Percentiles rank a stretch among this genome's conserved stretches.
Evolutionary conservation across 2,329 filamentous ascomycete species (phyloP).

Genomic region (Emmonsia crescens): DNA sequence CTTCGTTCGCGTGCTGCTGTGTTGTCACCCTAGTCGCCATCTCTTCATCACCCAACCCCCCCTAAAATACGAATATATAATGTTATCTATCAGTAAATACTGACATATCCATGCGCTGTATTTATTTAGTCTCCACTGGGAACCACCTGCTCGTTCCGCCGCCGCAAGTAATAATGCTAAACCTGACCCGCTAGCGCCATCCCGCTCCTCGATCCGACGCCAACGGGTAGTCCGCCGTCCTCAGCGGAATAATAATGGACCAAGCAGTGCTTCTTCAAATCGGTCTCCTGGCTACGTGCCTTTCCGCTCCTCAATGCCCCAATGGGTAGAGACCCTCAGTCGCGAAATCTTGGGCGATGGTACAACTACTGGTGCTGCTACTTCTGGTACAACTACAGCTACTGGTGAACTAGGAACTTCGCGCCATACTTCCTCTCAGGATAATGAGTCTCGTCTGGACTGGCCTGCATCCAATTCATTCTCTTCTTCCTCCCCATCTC

Average conservation of each 20-base stretch:
- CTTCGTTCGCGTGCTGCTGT: conserved; percentile 6
- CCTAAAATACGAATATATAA: not conserved
- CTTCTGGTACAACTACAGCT: not conserved
- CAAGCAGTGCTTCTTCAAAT: conserved; percentile 15
- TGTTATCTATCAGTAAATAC: not conserved
- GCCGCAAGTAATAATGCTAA: conserved; percentile 34
- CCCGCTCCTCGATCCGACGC: conserved; percentile 50
- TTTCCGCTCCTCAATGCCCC: conserved; percentile 21
- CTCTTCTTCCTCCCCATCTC: conserved; percentile 17
- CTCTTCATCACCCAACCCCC: not conserved
- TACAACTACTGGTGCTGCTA: not conserved
- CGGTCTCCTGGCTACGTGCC: conserved; percentile 18
- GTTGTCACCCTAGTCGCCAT: not conserved
- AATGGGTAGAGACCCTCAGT: conserved; percentile 19
- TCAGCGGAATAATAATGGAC: not conserved
- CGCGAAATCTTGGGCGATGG: conserved; percentile 19
- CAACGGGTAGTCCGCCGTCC: conserved; percentile 20
- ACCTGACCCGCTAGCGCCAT: conserved; percentile 41
- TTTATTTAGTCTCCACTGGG: conserved; percentile 5
- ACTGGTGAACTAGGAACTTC: conserved; percentile 12
- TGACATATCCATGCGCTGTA: not conserved
- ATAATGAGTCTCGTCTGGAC: conserved; percentile 14
- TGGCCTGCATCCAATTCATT: conserved; percentile 11
- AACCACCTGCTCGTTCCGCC: conserved; percentile 21
- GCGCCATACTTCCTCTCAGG: conserved; percentile 1